Evolutionary conservation across 352 stramenopile species (phyloP).

Genomic region (Pythium dissimile): DNA sequence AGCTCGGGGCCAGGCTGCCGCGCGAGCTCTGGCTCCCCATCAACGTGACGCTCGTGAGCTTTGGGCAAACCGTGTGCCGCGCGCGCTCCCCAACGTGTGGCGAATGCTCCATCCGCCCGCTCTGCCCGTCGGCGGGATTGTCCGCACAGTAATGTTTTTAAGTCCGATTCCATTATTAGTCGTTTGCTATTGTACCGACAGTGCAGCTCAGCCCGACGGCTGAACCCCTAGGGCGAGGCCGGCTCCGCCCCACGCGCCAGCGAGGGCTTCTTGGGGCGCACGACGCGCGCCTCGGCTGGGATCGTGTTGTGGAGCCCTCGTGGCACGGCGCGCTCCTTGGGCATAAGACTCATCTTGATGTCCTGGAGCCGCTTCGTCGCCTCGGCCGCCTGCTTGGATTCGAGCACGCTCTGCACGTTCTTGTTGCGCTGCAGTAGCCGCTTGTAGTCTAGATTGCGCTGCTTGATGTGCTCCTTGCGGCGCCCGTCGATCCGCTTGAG

Average conservation of each 20-base stretch:
- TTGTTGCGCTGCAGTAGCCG: conserved; percentile 93
- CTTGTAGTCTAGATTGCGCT: conserved; percentile 92
- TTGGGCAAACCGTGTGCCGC: neutral
- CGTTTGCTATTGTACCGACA: too few relatives aligned
- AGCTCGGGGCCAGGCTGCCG: neutral
- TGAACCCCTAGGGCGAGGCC: conserved; percentile 9
- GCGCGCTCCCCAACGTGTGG: neutral
- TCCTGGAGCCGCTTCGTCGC: conserved; percentile 76
- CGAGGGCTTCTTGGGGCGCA: conserved; percentile 64
- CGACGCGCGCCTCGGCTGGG: conserved; percentile 67
- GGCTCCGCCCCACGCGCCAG: conserved; percentile 29
- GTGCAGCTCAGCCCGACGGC: neutral
- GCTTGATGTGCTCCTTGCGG: conserved; percentile 93
- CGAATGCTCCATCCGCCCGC: neutral
- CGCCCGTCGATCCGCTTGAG: conserved; percentile 93
- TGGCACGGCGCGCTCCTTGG: conserved; percentile 48
- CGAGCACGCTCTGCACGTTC: conserved; percentile 92
- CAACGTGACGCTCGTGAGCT: neutral
- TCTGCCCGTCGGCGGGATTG: neutral
- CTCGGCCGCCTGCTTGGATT: conserved; percentile 89
- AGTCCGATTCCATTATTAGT: too few relatives aligned
- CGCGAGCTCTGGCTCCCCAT: neutral
- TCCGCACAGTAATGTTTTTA: too few relatives aligned
- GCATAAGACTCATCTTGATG: conserved; percentile 77
- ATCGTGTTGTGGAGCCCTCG: conserved; percentile 66